Conservation (phyloP, 202 grass and related monocot genomes). For the Setaria viridis region DNA sequence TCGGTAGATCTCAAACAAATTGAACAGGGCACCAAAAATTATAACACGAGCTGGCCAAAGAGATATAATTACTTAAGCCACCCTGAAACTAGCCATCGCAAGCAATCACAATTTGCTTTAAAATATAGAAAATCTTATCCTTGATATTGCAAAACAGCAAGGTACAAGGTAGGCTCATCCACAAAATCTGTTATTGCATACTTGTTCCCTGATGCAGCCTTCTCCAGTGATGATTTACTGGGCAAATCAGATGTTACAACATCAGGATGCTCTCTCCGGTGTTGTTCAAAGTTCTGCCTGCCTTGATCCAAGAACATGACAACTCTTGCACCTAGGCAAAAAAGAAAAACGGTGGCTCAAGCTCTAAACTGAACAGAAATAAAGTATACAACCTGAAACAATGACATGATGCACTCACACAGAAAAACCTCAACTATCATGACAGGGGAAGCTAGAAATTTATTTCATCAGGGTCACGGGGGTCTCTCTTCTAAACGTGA, state of each 20-base stretch:
- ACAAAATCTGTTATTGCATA: conserved; percentile 70
- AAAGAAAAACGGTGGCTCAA: not conserved
- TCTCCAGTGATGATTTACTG: conserved; percentile 55
- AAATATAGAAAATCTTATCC: conserved; percentile 15
- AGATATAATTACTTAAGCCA: not conserved
- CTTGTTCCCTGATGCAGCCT: conserved; percentile 65
- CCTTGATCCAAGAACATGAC: conserved; percentile 86
- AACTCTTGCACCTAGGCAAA: conserved; percentile 66
- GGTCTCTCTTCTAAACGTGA: not conserved
- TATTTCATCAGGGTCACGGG: not conserved
- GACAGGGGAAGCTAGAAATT: not conserved
- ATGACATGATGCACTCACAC: not conserved
- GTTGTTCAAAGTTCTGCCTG: conserved; percentile 65
- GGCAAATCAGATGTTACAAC: conserved; percentile 72
- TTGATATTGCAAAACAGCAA: conserved; percentile 63
- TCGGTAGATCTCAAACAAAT: not conserved
- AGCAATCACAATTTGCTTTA: conserved; percentile 29
- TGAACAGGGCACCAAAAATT: not conserved
- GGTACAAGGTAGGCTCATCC: conserved; percentile 74
- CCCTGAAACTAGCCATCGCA: not conserved
- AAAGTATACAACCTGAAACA: not conserved
- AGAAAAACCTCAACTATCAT: not conserved
- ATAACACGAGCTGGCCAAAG: not conserved
- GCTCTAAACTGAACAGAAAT: not conserved
- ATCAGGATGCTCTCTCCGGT: conserved; percentile 69